Conservation (phyloP, 805 yeast species). For the Kregervanrija delftensis region DNA sequence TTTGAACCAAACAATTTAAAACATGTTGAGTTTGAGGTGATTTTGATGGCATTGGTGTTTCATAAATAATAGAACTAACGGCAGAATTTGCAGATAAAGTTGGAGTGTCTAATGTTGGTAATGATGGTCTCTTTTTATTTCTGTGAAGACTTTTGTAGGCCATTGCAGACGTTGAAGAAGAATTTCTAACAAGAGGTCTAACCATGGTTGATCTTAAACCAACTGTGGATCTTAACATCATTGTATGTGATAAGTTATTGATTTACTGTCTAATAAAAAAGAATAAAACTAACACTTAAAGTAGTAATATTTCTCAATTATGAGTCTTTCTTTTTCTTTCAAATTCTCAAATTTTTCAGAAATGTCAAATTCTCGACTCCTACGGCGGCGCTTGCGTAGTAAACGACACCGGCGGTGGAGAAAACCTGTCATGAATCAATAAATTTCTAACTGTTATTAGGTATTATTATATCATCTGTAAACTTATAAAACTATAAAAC, state of each 20-base stretch:
- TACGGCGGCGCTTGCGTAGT: too few species aligned
- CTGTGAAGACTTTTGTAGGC: constrained; percentile 91
- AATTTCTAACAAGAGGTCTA: constrained; percentile 9
- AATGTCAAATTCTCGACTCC: neutral
- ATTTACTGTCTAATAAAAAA: too few species aligned
- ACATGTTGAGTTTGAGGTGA: constrained; percentile 79
- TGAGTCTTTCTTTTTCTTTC: neutral
- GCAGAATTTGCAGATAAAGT: constrained; percentile 96
- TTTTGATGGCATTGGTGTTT: constrained; percentile 63
- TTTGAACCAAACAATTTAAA: constrained; percentile 93
- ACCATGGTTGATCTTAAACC: constrained; percentile 5
- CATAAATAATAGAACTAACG: constrained; percentile 90
- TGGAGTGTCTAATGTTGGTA: constrained; percentile 91
- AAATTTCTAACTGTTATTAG: too few species aligned
- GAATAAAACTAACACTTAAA: too few species aligned
- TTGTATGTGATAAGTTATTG: neutral
- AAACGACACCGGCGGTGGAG: too few species aligned
- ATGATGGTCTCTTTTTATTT: constrained; percentile 77
- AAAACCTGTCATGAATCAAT: too few species aligned
- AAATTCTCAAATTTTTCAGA: neutral
- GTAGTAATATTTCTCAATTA: too few species aligned
- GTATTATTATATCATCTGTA: too few species aligned
- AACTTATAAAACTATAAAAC: neutral
- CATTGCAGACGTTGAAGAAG: constrained; percentile 85
- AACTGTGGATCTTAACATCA: constrained; percentile 13